Percentiles rank a stretch among this genome's conserved stretches.
These are phyloP conservation scores for Corinectria fuckeliana DNA, from an alignment of 2,329 filamentous ascomycete genomes.

Conservation along the genomic window DNA sequence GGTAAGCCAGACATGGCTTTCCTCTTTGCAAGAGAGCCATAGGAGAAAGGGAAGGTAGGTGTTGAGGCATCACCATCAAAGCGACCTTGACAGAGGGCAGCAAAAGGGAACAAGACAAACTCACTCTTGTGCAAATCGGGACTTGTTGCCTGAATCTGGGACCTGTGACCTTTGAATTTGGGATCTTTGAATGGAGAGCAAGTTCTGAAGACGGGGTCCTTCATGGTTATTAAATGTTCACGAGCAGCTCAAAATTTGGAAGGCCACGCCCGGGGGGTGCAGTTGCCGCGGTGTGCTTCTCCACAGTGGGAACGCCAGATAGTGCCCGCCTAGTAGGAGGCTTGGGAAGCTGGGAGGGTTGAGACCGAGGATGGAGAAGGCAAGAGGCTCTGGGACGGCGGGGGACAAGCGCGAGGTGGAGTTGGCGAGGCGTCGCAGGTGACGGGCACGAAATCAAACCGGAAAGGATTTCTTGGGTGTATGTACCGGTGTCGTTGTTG, in stretches of 20 bases:
- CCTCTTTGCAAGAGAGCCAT: not conserved
- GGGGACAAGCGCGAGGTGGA: constrained; percentile 40
- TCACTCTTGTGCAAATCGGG: constrained; percentile 51
- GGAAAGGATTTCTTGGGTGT: constrained; percentile 40
- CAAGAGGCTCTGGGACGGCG: constrained; percentile 26
- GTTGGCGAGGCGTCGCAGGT: constrained; percentile 37
- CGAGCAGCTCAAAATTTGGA: constrained; percentile 35
- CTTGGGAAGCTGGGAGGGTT: constrained; percentile 29
- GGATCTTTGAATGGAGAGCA: constrained; percentile 48
- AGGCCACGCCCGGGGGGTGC: constrained; percentile 36
- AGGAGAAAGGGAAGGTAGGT: not conserved
- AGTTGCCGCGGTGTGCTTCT: constrained; percentile 33
- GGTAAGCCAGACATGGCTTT: not conserved
- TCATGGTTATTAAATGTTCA: constrained; percentile 50
- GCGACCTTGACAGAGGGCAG: constrained; percentile 5
- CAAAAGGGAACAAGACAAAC: constrained; percentile 30
- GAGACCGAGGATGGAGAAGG: constrained; percentile 39
- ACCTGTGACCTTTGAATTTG: constrained; percentile 49
- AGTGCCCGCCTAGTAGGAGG: constrained; percentile 31
- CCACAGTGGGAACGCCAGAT: constrained; percentile 36
- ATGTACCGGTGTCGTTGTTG: constrained; percentile 2
- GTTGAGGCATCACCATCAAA: constrained; percentile 18
- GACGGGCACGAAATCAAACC: constrained; percentile 45
- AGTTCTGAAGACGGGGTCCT: constrained; percentile 48
- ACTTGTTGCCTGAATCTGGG: constrained; percentile 46